Evolutionary conservation across 2,329 filamentous ascomycete genomes (phyloP).

Genomic region (Curvularia sp.): DNA sequence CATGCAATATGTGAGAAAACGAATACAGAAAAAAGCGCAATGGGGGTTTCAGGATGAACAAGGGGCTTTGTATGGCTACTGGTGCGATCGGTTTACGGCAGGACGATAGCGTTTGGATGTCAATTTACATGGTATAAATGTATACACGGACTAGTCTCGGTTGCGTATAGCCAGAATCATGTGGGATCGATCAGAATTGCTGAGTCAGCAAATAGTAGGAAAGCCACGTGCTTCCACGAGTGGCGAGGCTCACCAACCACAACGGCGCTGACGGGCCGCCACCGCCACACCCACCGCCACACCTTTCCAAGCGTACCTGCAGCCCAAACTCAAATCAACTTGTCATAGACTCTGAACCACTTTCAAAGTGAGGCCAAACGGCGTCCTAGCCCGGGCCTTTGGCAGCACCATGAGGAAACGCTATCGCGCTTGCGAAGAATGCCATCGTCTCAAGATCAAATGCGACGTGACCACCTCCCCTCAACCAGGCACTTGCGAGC

Average conservation of each 20-base stretch:
- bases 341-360: conserved; percentile 11
- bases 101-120: not conserved
- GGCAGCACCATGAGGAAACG: conserved; percentile 31
- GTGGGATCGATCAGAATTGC: not conserved
- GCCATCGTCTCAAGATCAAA: conserved; percentile 42
- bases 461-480: conserved; percentile 33
- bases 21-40: not conserved
- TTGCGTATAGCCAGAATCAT: not conserved
- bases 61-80: not conserved
- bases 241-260: not conserved
- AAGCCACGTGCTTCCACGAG: not conserved
- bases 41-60: not conserved
- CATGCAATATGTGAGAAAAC: not conserved
- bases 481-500: conserved; percentile 27
- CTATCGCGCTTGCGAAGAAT: conserved; percentile 39
- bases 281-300: conserved; percentile 2
- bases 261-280: not conserved
- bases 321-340: conserved; percentile 3
- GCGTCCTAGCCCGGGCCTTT: not conserved
- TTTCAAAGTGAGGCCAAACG: conserved; percentile 1
- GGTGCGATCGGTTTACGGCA: not conserved
- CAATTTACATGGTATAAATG: too few relatives aligned
- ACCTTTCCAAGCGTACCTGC: not conserved
- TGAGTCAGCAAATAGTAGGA: not conserved
- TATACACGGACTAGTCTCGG: not conserved